phyloP scores from a whole-genome alignment of 2,329 filamentous ascomycete species.

The Aspergillus neoniger region DNA sequence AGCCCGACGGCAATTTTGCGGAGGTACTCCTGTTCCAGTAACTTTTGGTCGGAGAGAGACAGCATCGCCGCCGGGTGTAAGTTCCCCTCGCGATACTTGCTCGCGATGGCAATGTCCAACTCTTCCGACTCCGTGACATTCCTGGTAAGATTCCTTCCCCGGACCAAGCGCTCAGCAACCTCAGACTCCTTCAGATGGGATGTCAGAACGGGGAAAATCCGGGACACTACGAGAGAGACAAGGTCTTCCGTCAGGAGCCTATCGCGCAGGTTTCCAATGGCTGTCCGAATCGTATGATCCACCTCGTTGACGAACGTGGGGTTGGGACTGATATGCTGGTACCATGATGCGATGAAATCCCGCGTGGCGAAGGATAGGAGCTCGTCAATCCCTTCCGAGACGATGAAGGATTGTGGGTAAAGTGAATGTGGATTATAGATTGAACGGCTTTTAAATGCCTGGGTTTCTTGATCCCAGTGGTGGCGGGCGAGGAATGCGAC shows the following conservation, averaged over 20 bases:
- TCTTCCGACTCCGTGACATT: slow-evolving; percentile 96
- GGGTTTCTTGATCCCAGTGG: slow-evolving; percentile 71
- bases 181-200: slow-evolving; percentile 87
- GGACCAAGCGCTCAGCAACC: slow-evolving; percentile 81
- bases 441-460: slow-evolving; percentile 65
- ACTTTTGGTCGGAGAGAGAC: slow-evolving; percentile 79
- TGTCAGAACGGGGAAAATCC: slow-evolving; percentile 84
- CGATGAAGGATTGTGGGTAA: slow-evolving; percentile 71
- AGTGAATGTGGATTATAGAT: slow-evolving; percentile 69
- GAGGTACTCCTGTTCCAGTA: slow-evolving; percentile 85
- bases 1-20: slow-evolving; percentile 72
- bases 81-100: slow-evolving; percentile 84
- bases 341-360: slow-evolving; percentile 90
- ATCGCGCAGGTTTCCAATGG: slow-evolving; percentile 70
- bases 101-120: slow-evolving; percentile 91
- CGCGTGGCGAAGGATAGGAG: slow-evolving; percentile 74
- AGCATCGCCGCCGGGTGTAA: slow-evolving; percentile 84
- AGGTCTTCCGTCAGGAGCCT: slow-evolving; percentile 75
- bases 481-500: slow-evolving; percentile 62
- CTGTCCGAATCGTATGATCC: slow-evolving; percentile 74
- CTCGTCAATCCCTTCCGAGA: slow-evolving; percentile 78
- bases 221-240: slow-evolving; percentile 77
- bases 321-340: slow-evolving; percentile 78
- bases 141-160: slow-evolving; percentile 83
- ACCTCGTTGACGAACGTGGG: slow-evolving; percentile 82